Evolutionary conservation across 345 rosid species (phyloP), one percentile per base, ranked within the genome.

Genomic region (Syzygium aromaticum): DNA sequence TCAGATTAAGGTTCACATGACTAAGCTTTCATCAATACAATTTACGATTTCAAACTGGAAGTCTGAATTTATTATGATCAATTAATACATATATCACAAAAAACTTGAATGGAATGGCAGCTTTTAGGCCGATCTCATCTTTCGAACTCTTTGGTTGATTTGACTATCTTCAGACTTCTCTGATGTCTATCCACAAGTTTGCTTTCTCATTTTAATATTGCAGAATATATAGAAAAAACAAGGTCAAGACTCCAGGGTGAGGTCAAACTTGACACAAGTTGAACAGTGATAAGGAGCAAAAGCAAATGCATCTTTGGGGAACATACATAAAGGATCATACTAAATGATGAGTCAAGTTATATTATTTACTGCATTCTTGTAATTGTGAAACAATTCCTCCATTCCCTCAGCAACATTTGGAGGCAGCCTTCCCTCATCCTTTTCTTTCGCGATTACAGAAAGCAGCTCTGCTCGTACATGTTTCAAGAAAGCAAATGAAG

Each of bases 321-420:
- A 67, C 84, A 87, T 53, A 54, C 84, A 64, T 52, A 88, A 77
- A 46, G 49, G 57, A 84, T 77, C 64, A 84, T 7, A 52, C 21
- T 78, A 86, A 88, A 91, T 85, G 80, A 94, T 17, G 64, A 86
- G 91, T 86, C 88, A 38, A 77, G 90, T 91, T 30, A 84, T 89
- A 87, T 85, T 82, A 90, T 89, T 95, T 94, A 97, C 99, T 82
- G 99, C 99, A 84, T 92, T 95, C 95, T 91, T 96, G 91, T 97
- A 97, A 91, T 93, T 96, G 92, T 94, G 95, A 88, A 93, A 96
- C 57, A 96, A 87, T 85, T 94, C 98, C 91, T 96, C 97, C 99
- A 98, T 95, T 64, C 94, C 98, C 56, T 91, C 88, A 56, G 96
- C 99, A 89, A 96, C 92, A 93, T 91, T 94, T 52, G 93, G 89